Percentiles rank a stretch among this genome's conserved stretches.
These are phyloP conservation scores for Phytophthora pseudosyringae DNA, from an alignment of 352 stramenopile genomes.

Conservation along the genomic window DNA sequence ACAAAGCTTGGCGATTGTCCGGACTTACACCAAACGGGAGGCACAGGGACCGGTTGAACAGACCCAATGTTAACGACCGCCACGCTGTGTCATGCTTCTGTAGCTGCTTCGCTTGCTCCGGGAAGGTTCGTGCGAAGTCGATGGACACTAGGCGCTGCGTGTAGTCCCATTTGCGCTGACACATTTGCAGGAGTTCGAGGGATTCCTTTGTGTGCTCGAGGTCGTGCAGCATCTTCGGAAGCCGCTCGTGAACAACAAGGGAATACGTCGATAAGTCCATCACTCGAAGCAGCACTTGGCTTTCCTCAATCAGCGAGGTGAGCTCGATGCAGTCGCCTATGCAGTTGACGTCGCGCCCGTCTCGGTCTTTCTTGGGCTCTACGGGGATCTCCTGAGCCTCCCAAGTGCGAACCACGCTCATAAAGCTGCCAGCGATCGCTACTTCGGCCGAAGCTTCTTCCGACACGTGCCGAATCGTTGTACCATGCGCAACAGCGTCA, in stretches of 20 bases:
- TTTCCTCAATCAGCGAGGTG: constrained; percentile 66
- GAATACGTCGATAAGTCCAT: constrained; percentile 80
- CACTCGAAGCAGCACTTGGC: constrained; percentile 71
- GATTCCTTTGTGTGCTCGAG: constrained; percentile 56
- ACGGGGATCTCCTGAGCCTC: constrained; percentile 62
- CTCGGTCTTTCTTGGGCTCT: constrained; percentile 55
- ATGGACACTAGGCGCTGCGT: constrained; percentile 64
- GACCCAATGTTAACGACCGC: constrained; percentile 51
- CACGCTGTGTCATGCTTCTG: constrained; percentile 61
- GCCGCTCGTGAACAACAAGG: constrained; percentile 50
- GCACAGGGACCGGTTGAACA: constrained; percentile 61
- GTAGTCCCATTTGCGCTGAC: constrained; percentile 73
- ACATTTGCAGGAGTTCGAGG: constrained; percentile 59
- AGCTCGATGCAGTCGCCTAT: constrained; percentile 69
- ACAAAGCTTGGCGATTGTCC: constrained; percentile 51
- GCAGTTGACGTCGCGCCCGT: constrained; percentile 60
- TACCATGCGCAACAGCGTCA: constrained; percentile 44
- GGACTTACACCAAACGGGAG: constrained; percentile 58
- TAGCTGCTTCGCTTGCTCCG: constrained; percentile 61
- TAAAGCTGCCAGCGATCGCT: constrained; percentile 63
- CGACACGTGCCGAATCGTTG: constrained; percentile 63
- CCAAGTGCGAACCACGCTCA: constrained; percentile 65
- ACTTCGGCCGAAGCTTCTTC: constrained; percentile 77
- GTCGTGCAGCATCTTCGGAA: constrained; percentile 59
- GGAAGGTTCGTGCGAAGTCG: constrained; percentile 68